A percentile compares a stretch with the other conserved stretches of the same genome.
phyloP scores from a whole-genome alignment of 23 red algal species.

The Agarophyton chilense region DNA sequence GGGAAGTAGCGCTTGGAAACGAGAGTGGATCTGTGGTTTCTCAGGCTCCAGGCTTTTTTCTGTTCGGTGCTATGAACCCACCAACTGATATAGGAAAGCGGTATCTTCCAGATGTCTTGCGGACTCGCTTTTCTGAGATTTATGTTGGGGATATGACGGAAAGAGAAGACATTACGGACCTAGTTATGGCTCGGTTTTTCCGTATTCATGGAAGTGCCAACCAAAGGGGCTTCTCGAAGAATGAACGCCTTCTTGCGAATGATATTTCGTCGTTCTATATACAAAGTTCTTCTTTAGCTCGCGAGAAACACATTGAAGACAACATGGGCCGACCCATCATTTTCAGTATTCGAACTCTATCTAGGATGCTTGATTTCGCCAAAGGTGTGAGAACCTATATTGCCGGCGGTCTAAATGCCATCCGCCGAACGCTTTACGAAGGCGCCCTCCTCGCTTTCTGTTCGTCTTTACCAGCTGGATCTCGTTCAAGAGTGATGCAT shows the following conservation, averaged over 20 bases:
- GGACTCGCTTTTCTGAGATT: slow-evolving; percentile 84
- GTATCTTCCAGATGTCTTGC: slow-evolving; percentile 70
- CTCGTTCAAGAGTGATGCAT: not conserved
- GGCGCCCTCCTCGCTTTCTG: slow-evolving; percentile 81
- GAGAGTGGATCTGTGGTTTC: slow-evolving; percentile 35
- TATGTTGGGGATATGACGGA: slow-evolving; percentile 61
- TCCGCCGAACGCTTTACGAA: slow-evolving; percentile 81
- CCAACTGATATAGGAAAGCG: slow-evolving; percentile 85
- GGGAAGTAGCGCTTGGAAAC: slow-evolving; percentile 59
- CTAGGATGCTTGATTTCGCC: slow-evolving; percentile 81
- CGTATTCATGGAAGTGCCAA: not conserved
- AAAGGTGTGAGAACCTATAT: not conserved
- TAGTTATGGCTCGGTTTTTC: slow-evolving; percentile 48
- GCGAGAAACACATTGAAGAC: slow-evolving; percentile 47
- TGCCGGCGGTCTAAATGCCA: not conserved
- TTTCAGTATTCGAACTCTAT: slow-evolving; percentile 81
- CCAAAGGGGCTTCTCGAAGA: not conserved
- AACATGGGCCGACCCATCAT: slow-evolving; percentile 54
- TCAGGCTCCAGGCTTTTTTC: slow-evolving; percentile 70
- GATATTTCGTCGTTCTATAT: slow-evolving; percentile 78
- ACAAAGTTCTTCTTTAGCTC: slow-evolving; percentile 22
- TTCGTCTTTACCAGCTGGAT: slow-evolving; percentile 59
- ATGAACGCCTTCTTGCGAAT: slow-evolving; percentile 49
- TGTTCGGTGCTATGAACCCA: slow-evolving; percentile 96
- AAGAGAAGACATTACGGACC: slow-evolving; percentile 52